A percentile compares a stretch with the other conserved stretches of the same genome.
Evolutionary conservation across 345 rosid species (phyloP).

Genomic region (Arabis alpina): DNA sequence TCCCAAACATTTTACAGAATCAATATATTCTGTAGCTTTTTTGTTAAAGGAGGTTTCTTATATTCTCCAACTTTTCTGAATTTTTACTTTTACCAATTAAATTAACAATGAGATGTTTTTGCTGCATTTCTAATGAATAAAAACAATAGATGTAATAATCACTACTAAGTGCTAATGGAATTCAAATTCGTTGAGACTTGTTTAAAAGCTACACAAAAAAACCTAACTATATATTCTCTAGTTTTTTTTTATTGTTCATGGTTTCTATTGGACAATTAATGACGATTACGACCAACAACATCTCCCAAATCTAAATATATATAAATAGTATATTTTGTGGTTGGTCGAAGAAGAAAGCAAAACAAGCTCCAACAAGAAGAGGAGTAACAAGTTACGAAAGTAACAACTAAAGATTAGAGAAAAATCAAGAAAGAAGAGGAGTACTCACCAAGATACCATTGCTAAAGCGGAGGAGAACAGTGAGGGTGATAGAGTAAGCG

Average conservation of each 20-base stretch:
- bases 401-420: too few relatives aligned
- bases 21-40: constrained; percentile 23
- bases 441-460: constrained; percentile 64
- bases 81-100: neutral
- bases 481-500: constrained; percentile 65
- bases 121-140: neutral
- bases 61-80: constrained; percentile 7
- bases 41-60: neutral
- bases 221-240: too few relatives aligned
- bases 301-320: neutral
- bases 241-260: too few relatives aligned
- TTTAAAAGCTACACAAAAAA: neutral
- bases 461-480: constrained; percentile 66
- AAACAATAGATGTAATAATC: neutral
- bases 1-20: neutral
- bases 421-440: constrained; percentile 3
- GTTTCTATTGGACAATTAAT: neutral
- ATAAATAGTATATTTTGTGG: neutral
- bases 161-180: neutral
- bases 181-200: constrained; percentile 1
- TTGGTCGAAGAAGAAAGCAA: neutral
- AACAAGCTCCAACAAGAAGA: constrained; percentile 3
- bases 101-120: neutral
- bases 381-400: too few relatives aligned
- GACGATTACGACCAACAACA: constrained; percentile 1